These are phyloP conservation scores for Dactylonectria macrodidyma DNA, from an alignment of 2,329 filamentous ascomycete genomes.

Conservation along the genomic window DNA sequence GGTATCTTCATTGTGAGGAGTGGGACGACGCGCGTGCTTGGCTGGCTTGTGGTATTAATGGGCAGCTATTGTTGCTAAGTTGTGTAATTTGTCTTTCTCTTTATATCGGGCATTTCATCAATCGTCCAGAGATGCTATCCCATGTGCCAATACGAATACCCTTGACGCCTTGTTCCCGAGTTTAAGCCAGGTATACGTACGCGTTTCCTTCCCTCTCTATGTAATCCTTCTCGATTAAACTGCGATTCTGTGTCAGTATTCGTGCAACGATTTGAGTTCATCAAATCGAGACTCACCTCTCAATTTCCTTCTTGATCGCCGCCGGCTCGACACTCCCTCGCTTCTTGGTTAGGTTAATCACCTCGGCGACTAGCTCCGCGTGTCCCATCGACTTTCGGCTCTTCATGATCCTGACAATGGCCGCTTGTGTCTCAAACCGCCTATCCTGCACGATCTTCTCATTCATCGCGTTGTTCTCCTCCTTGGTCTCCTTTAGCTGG, in stretches of 20 bases:
- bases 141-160: background rate
- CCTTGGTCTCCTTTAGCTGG: slow-evolving; percentile 94
- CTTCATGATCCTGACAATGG: slow-evolving; percentile 98
- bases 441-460: slow-evolving; percentile 90
- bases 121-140: slow-evolving; percentile 10
- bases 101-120: slow-evolving; percentile 2
- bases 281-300: slow-evolving; percentile 75
- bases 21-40: background rate
- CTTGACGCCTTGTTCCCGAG: background rate
- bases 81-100: slow-evolving; percentile 4
- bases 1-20: background rate
- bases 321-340: slow-evolving; percentile 87
- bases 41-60: slow-evolving; percentile 16
- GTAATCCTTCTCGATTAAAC: slow-evolving; percentile 94
- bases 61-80: slow-evolving; percentile 3
- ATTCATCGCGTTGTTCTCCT: slow-evolving; percentile 95
- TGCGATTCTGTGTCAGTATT: slow-evolving; percentile 52
- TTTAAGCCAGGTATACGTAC: slow-evolving; percentile 80
- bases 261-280: background rate
- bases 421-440: slow-evolving; percentile 96
- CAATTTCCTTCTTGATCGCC: slow-evolving; percentile 98
- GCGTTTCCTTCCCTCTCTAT: slow-evolving; percentile 83
- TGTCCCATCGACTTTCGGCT: slow-evolving; percentile 89
- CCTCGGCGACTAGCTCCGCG: slow-evolving; percentile 89
- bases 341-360: slow-evolving; percentile 90